phyloP scores from a whole-genome alignment of 2,329 filamentous ascomycete genomes.

The Drechmeria coniospora region DNA sequence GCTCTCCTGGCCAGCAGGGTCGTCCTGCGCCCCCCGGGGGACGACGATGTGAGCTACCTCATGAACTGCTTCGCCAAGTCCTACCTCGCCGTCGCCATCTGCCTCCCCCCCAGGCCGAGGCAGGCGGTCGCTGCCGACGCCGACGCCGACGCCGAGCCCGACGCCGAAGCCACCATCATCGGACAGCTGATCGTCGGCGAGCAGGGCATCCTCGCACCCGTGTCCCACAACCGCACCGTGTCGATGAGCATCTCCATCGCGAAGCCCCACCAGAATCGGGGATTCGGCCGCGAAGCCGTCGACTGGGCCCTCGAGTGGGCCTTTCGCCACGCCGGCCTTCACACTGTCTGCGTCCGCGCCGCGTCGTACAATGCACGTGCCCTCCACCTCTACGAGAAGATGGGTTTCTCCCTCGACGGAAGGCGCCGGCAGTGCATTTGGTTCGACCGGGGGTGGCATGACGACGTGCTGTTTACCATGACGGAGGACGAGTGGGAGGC shows the following conservation, averaged over 20 bases:
- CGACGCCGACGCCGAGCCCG: neutral
- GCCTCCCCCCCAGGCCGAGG: constrained; percentile 2
- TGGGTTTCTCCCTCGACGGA: constrained; percentile 29
- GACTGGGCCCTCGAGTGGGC: constrained; percentile 28
- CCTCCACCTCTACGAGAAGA: constrained; percentile 22
- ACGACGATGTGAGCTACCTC: constrained; percentile 4
- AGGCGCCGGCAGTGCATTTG: constrained; percentile 13
- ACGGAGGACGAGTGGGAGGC: constrained; percentile 20
- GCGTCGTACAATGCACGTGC: constrained; percentile 27
- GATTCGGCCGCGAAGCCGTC: constrained; percentile 30
- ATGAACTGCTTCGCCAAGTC: constrained; percentile 3
- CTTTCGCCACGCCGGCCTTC: constrained; percentile 25
- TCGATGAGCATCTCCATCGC: constrained; percentile 20
- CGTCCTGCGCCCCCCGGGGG: constrained; percentile 1
- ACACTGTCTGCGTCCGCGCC: constrained; percentile 24
- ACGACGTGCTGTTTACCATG: constrained; percentile 19
- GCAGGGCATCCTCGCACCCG: constrained; percentile 3
- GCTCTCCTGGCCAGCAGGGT: constrained; percentile 2
- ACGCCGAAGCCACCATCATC: constrained; percentile 5
- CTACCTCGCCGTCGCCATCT: constrained; percentile 7
- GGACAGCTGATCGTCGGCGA: constrained; percentile 7
- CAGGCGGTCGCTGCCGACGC: neutral
- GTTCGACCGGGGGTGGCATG: constrained; percentile 24
- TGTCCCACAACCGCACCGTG: constrained; percentile 6
- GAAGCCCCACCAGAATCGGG: constrained; percentile 18